Base-by-base conservation (phyloP, 1,139 yeast species). In the Sugiyamaella japonica region DNA sequence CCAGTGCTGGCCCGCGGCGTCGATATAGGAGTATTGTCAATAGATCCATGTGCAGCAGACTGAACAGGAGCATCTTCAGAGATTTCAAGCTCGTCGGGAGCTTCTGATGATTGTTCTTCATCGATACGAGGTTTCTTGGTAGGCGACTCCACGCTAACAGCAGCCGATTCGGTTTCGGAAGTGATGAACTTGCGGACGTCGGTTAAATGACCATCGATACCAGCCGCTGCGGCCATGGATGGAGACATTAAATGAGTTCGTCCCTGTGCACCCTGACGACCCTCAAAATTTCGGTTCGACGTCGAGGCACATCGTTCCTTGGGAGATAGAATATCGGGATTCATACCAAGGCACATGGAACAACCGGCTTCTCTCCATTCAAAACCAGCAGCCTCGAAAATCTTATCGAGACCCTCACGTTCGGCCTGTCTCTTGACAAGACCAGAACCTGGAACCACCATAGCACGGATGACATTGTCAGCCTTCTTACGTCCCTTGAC, bases 311-410 rank as follows among this genome's bases (percentile, higher is more conserved):
- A 93, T 75, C 99, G 85, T 74, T 93, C 99, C 69, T 87, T 82
- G 46, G 98, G 98, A 59, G 85, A 83, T 68, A 93, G 81, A 66
- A 93, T 91, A 76, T 93, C 99, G 41, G 98, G 97, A 76, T 93
- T 93, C 99, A 93, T 93, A 74, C 99, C 99, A 58, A 93, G 82
- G 76, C 99, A 93, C 99, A 93, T 93, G 50, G 98, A 91, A 76
- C 99, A 93, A 59, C 99, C 99, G 61, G 99, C 98, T 76, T 93
- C 99, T 78, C 99, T 86, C 99, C 99, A 93, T 66, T 87, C 90
- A 70, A 93, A 93, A 28, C 97, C 98, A 55, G 99, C 98, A 51
- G 83, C 89, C 66, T 79, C 83, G 66, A 93, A 93, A 58, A 93
- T 81, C 76, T 89, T 88, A 71, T 93, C 95, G 56, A 93, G 80